phyloP scores from a whole-genome alignment of 2,329 filamentous ascomycete species.

The Neodidymelliopsis sp. region DNA sequence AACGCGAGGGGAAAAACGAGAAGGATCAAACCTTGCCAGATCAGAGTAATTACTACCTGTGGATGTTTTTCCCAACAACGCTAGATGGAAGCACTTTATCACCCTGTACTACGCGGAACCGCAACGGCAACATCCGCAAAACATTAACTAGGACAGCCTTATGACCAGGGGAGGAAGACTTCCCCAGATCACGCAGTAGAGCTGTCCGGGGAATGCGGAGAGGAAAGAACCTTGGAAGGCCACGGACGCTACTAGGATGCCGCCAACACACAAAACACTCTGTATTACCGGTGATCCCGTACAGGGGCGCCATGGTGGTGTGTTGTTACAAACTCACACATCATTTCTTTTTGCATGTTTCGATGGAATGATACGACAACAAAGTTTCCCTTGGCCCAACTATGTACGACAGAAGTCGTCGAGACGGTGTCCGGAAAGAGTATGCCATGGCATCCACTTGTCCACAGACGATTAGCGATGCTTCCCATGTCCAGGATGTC shows the following conservation, averaged over 20 bases:
- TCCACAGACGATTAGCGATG: slow-evolving; percentile 5
- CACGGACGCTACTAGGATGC: slow-evolving; percentile 8
- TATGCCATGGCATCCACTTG: slow-evolving; percentile 2
- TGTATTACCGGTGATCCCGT: slow-evolving; percentile 16
- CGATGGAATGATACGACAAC: slow-evolving; percentile 24
- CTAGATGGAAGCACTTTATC: slow-evolving; percentile 7
- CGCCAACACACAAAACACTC: slow-evolving; percentile 17
- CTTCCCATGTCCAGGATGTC: slow-evolving; percentile 21
- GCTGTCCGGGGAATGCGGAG: slow-evolving; percentile 30
- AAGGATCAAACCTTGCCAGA: background rate
- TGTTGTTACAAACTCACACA: slow-evolving; percentile 20
- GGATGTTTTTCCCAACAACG: background rate
- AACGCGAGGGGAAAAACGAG: background rate
- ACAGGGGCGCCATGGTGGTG: background rate
- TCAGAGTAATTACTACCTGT: slow-evolving; percentile 1
- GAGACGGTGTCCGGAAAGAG: slow-evolving; percentile 15
- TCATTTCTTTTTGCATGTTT: slow-evolving; percentile 31
- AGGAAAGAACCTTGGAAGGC: slow-evolving; percentile 14
- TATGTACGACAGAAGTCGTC: slow-evolving; percentile 25
- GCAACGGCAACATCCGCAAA: slow-evolving; percentile 5
- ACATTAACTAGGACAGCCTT: slow-evolving; percentile 10
- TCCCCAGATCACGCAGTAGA: slow-evolving; percentile 31
- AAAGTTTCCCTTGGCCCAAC: slow-evolving; percentile 28
- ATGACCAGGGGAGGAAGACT: slow-evolving; percentile 25
- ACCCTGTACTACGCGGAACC: slow-evolving; percentile 1